Evolutionary conservation across 1,284 basidiomycete species (phyloP), one percentile per base, ranked within the genome.

Genomic region (Ceratobasidium sp.): DNA sequence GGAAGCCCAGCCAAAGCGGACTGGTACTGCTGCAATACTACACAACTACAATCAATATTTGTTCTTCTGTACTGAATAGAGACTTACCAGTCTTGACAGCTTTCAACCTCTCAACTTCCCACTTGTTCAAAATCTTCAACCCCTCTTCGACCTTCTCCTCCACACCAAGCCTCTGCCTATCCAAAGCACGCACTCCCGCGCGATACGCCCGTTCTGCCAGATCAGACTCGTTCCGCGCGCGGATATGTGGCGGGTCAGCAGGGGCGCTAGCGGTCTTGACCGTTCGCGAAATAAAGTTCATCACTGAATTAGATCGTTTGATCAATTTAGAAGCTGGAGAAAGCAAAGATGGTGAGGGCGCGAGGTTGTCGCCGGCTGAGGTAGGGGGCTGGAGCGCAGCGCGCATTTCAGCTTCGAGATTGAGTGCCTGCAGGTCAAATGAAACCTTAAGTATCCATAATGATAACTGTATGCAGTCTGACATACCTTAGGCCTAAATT

Each of bases 91-190:
- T 93, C 85, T 95, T 95, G 75, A 97, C 89, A 15, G 93, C 93
- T 36, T 89, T 84, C 79, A 97, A 84, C 57, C 95, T 85, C 79
- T 97, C 95, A 57, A 87, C 82, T 83, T 97, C 95, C 93, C 94
- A 95, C 77, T 87, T 87, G 82, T 97, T 94, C 79, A 95, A 86
- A 0, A 86, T 81, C 82, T 93, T 94, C 56, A 97, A 84, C 1
- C 89, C 90, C 66, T 94, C 92, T 80, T 97, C 95, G 67, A 97
- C 88, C 66, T 89, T 87, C 81, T 97, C 94, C 82, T 97, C 95
- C 67, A 97, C 87, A 3, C 87, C 89, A 29, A 96, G 86, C 31
- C 95, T 86, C 79, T 93, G 93, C 63, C 91, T 85, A 80, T 96
- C 95, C 48, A 95, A 87, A 78, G 89, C 89, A 62, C 93, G 88